phyloP scores from a whole-genome alignment of 768 basidiomycete genomes.

The Dioszegia aurantiaca region DNA sequence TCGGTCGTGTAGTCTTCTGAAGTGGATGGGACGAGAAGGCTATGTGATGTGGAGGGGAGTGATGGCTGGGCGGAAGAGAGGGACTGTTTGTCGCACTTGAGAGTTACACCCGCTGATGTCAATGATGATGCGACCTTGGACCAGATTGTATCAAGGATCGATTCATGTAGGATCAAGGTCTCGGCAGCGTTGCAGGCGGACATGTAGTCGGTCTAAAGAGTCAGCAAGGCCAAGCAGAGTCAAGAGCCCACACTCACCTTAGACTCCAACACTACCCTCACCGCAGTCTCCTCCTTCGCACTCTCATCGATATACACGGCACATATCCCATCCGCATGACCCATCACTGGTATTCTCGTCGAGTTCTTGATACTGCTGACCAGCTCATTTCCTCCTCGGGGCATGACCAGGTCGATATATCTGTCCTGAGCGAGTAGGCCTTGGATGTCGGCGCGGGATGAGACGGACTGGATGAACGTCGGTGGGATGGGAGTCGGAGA shows the following conservation, averaged over 20 bases:
- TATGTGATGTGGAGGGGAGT: slow-evolving; percentile 28
- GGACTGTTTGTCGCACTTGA: slow-evolving; percentile 73
- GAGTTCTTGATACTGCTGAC: slow-evolving; percentile 83
- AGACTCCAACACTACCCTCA: slow-evolving; percentile 78
- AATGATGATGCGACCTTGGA: slow-evolving; percentile 75
- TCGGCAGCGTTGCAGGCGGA: slow-evolving; percentile 94
- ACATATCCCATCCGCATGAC: slow-evolving; percentile 95
- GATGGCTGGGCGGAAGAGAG: slow-evolving; percentile 59
- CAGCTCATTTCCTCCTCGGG: slow-evolving; percentile 86
- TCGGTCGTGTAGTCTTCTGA: slow-evolving; percentile 76
- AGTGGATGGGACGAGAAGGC: slow-evolving; percentile 59
- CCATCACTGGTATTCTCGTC: slow-evolving; percentile 96
- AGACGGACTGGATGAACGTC: slow-evolving; percentile 85
- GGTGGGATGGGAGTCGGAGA: slow-evolving; percentile 68
- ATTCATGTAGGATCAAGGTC: slow-evolving; percentile 79
- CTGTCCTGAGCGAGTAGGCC: slow-evolving; percentile 78
- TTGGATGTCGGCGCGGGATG: slow-evolving; percentile 86
- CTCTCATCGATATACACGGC: slow-evolving; percentile 80
- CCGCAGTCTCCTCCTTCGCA: slow-evolving; percentile 74
- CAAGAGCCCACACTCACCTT: slow-evolving; percentile 73
- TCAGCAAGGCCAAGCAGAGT: no score
- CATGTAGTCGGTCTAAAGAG: slow-evolving; percentile 93
- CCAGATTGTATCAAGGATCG: slow-evolving; percentile 72
- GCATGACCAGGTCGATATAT: slow-evolving; percentile 96
- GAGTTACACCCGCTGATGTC: slow-evolving; percentile 61